Base-by-base conservation (phyloP, 2,329 filamentous ascomycete genomes). In the Aspergillus neotritici region DNA sequence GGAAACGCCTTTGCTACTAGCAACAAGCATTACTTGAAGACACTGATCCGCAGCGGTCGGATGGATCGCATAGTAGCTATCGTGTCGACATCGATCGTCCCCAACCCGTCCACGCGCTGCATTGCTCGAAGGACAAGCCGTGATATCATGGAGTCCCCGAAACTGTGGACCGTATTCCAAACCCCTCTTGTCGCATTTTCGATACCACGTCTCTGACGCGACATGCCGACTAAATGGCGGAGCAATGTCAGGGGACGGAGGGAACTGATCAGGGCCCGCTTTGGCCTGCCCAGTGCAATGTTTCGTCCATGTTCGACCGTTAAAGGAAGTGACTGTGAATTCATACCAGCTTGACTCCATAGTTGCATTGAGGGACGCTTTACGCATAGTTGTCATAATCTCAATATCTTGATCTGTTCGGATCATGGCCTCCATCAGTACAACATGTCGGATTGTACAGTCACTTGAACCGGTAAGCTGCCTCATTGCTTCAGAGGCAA, bases 261-360 rank as follows among this genome's bases (percentile, higher is more conserved):
- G 38, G n/a, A 32, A 32, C n/a, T 28, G 30, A 29, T 41, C 38
- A 1, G n/a, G 33, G 8, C 37, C 37, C 1, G 31, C 40, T 12
- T 34, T 40, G 3, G 28, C 41, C 17, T 47, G 17, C 5, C 47
- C 47, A 17, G 21, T 12, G 29, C 44, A 49, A 30, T 47, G 37
- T 25, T 41, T 49, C 31, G 31, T 37, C 47, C 47, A 49, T 29
- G 21, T n/a, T n/a, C 36, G 14, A 5, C 30, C 34, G 17, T 42
- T 40, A 30, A 42, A 42, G 6, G 47, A 37, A 11, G 33, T 12
- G 9, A 50, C 38, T 0, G 38, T 44, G n/a, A 50, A 43, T 1
- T 44, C 35, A 33, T 37, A 50, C 48, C 48, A 50, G 2, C 12
- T 4, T 5, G 48, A 50, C 17, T 50, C 42, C 38, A 41, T 41